These are phyloP conservation scores for Suillus tomentosus DNA, from an alignment of 768 basidiomycete genomes.

Conservation along the genomic window DNA sequence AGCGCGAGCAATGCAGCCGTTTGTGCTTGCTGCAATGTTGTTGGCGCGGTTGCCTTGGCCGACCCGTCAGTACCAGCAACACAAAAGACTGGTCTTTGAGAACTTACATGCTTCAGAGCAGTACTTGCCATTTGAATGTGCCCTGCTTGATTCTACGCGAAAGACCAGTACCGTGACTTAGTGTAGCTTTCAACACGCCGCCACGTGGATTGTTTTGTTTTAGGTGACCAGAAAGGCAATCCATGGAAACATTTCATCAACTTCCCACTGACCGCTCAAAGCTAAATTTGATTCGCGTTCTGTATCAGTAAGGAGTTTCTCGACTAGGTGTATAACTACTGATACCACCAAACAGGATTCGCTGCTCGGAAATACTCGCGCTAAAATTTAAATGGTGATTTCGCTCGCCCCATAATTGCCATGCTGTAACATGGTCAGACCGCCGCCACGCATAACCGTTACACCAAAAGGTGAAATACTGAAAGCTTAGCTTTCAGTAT, in stretches of 20 bases:
- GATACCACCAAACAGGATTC: background rate
- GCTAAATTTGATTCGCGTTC: background rate
- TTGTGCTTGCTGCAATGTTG: conserved; percentile 86
- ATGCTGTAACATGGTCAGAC: too few relatives aligned
- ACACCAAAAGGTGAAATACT: too few relatives aligned
- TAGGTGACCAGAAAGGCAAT: conserved; percentile 9
- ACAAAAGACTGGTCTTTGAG: background rate
- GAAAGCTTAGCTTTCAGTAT: too few relatives aligned
- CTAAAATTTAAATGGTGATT: too few relatives aligned
- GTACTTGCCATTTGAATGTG: conserved; percentile 42
- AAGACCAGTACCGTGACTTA: background rate
- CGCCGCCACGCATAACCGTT: too few relatives aligned
- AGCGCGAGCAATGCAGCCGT: conserved; percentile 82
- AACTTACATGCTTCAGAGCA: conserved; percentile 46
- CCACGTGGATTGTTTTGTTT: conserved; percentile 13
- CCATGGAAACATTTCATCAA: background rate
- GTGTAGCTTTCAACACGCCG: background rate
- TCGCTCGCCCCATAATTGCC: too few relatives aligned
- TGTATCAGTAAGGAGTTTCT: background rate
- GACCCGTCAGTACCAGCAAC: conserved; percentile 32
- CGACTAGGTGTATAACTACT: background rate
- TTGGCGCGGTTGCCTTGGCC: conserved; percentile 40
- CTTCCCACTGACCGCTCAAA: background rate
- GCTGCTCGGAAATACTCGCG: background rate
- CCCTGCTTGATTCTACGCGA: conserved; percentile 6